Base-by-base conservation (phyloP, 345 rosid genomes). In the Raphanus sativus region DNA sequence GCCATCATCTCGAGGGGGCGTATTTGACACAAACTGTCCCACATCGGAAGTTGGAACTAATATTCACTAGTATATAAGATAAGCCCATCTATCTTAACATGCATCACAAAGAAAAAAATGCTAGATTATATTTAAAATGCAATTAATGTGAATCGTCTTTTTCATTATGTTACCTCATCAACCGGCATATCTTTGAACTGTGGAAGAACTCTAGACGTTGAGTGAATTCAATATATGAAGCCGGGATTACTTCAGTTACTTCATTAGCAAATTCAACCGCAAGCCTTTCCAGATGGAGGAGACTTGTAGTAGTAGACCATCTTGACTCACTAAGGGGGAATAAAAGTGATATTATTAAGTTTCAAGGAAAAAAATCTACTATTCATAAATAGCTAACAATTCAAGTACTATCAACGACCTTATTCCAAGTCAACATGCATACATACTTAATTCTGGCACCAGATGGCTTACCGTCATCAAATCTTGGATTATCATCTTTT, bases 201-300 rank as follows among this genome's bases (percentile, higher is more conserved):
- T 26, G 97, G 96, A 74, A 94, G 78, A 70, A 89, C 82, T 38
- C 21, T 38, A 88, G 90, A 80, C 98, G 94, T 84, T 93, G 86
- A 8, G 91, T 91, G 25, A 93, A 91, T 86, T 93, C 97, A 28
- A 91, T 91, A 86, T 91, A 93, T 16, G 97, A 93, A 81, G 91
- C 87, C 15, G 93, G 90, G 45, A 90, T 85, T 6, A 77, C 69
- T 82, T 90, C 88, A 21, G 79, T 81, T 72, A 84, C 77, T 17
- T 90, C 91, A 40, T 91, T 94, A 65, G 89, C 80, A 75, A 93
- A 93, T 67, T 80, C 60, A 80, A 90, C 92, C 30, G 75, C 40
- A 42, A 83, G 62, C 11, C 88, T 82, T 82, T 93, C 98, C n/a
- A 96, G 10, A 89, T 90, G 0, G 94, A 81, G 48, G 98, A 91